These are phyloP conservation scores for Sungouiozyma ichnusensis DNA, from an alignment of 805 yeast genomes.

Conservation along the genomic window DNA sequence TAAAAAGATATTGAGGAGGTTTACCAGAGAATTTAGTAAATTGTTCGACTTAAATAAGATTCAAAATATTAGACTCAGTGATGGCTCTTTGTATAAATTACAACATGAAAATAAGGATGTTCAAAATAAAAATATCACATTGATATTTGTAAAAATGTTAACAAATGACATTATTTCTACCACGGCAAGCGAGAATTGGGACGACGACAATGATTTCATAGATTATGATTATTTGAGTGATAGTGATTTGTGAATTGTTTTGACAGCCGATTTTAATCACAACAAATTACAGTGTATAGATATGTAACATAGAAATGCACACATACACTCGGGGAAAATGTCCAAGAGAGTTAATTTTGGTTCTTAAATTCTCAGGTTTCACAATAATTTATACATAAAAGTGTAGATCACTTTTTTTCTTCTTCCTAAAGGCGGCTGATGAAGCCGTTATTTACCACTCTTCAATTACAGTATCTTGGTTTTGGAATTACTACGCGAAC, in stretches of 20 bases:
- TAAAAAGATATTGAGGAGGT: conserved; percentile 2
- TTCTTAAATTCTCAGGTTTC: too few species aligned
- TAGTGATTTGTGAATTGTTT: background rate
- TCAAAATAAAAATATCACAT: background rate
- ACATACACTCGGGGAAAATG: too few species aligned
- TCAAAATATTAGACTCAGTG: background rate
- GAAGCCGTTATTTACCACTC: too few species aligned
- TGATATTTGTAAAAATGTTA: background rate
- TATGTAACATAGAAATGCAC: too few species aligned
- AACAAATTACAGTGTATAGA: too few species aligned
- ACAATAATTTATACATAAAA: too few species aligned
- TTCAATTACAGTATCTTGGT: too few species aligned
- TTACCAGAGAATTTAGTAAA: background rate
- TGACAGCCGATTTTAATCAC: too few species aligned
- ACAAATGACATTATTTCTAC: conserved; percentile 4
- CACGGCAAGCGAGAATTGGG: background rate
- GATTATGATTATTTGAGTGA: conserved; percentile 2
- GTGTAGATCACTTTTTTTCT: too few species aligned
- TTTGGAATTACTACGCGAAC: too few species aligned
- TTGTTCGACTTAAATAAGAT: background rate
- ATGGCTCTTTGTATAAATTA: background rate
- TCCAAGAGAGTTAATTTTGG: too few species aligned
- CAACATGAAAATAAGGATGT: background rate
- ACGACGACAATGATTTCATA: background rate
- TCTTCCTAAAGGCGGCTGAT: too few species aligned